Percentiles rank a stretch among this genome's conserved stretches.
Evolutionary conservation across 352 stramenopile genomes (phyloP).

Genomic region (Globisporangium spinosum): DNA sequence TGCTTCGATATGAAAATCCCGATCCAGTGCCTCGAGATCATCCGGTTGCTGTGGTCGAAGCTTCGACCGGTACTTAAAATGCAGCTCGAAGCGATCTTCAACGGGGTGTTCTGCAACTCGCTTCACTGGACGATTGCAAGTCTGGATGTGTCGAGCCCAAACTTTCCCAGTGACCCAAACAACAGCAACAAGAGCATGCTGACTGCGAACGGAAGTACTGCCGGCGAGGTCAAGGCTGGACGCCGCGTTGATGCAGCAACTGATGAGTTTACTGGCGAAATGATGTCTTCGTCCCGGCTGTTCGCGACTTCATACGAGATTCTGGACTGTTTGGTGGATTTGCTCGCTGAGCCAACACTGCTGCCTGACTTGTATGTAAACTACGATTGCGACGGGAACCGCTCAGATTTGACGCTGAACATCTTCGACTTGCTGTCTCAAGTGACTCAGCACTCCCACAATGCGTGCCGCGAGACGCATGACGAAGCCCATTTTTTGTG

Average conservation of each 20-base stretch:
- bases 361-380: conserved; percentile 98
- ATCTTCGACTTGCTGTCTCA: conserved; percentile 94
- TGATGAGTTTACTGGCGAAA: conserved; percentile 65
- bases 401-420: conserved; percentile 88
- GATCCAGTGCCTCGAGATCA: conserved; percentile 55
- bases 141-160: conserved; percentile 56
- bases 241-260: conserved; percentile 39
- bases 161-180: conserved; percentile 34
- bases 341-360: conserved; percentile 93
- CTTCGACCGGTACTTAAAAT: conserved; percentile 71
- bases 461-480: conserved; percentile 64
- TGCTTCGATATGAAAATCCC: conserved; percentile 52
- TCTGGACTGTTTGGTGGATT: conserved; percentile 93
- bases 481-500: conserved; percentile 70
- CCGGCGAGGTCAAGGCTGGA: not conserved
- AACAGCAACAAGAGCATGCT: conserved; percentile 16
- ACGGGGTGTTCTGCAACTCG: conserved; percentile 63
- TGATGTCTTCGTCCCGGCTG: conserved; percentile 44
- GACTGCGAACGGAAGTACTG: conserved; percentile 1
- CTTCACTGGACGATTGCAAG: conserved; percentile 66
- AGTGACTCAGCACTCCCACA: conserved; percentile 57
- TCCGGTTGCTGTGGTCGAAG: conserved; percentile 74
- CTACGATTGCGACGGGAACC: conserved; percentile 98
- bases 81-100: conserved; percentile 75
- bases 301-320: conserved; percentile 74